Percentiles rank a stretch among this genome's conserved stretches.
These are phyloP conservation scores for Theileria sp. DNA, from an alignment of 169 alveolate species.

Conservation along the genomic window DNA sequence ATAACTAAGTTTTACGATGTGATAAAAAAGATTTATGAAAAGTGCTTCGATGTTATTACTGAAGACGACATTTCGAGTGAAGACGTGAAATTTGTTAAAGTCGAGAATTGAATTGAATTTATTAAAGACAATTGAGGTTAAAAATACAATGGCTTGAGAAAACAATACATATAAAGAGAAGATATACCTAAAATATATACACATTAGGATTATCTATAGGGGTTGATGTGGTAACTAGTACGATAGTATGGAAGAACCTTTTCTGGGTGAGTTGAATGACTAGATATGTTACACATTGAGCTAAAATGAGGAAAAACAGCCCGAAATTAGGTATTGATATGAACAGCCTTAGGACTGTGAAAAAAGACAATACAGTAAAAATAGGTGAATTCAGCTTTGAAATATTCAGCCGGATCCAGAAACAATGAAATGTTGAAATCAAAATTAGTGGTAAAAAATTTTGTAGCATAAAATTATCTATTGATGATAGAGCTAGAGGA, in stretches of 20 bases:
- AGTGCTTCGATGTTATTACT: background rate
- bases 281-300: slow-evolving; percentile 7
- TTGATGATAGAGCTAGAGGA: slow-evolving; percentile 9
- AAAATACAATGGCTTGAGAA: slow-evolving; percentile 1
- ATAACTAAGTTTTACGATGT: background rate
- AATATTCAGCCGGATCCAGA: slow-evolving; percentile 14
- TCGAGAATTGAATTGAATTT: slow-evolving; percentile 4
- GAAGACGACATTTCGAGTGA: slow-evolving; percentile 4
- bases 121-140: background rate
- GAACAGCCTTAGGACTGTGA: slow-evolving; percentile 19
- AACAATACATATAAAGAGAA: slow-evolving; percentile 3
- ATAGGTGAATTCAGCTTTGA: background rate
- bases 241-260: background rate
- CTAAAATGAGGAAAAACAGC: slow-evolving; percentile 8
- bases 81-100: background rate
- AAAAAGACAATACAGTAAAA: background rate
- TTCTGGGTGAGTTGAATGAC: slow-evolving; percentile 10
- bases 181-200: background rate
- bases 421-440: slow-evolving; percentile 10
- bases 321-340: background rate
- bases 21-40: slow-evolving; percentile 4
- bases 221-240: background rate
- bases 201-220: background rate
- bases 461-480: background rate
- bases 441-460: background rate